Conservation (phyloP, 257 asterid genomes). For the Oldenlandia corymbosa region DNA sequence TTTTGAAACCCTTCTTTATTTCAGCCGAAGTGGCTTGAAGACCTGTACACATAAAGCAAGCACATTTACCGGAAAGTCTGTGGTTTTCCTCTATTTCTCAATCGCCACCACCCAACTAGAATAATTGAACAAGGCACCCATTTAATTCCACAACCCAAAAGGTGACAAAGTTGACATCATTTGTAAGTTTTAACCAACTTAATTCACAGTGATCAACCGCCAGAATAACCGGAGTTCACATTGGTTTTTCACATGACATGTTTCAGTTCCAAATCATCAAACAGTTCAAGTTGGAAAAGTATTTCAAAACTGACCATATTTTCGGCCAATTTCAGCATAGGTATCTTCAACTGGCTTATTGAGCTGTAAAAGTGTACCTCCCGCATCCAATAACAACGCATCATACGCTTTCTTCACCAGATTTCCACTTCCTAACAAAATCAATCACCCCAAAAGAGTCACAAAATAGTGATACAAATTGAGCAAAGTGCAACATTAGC, state of each 20-base stretch:
- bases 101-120: too few relatives aligned
- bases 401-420: constrained; percentile 54
- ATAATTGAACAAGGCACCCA: neutral
- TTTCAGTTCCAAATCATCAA: neutral
- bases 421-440: constrained; percentile 28
- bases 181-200: neutral
- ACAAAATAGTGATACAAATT: neutral
- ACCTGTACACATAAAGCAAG: constrained; percentile 36
- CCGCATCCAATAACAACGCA: constrained; percentile 82
- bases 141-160: neutral
- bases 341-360: constrained; percentile 74
- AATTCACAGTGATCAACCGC: neutral
- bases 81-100: neutral
- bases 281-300: neutral
- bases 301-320: constrained; percentile 49
- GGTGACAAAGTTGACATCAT: neutral
- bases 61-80: neutral
- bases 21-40: constrained; percentile 53
- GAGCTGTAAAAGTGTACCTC: constrained; percentile 86
- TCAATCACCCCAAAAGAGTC: neutral
- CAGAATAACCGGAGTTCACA: neutral
- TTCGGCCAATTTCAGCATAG: constrained; percentile 60
- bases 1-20: constrained; percentile 80
- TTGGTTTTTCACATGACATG: neutral
- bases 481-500: neutral